Conservation (phyloP, 2,329 filamentous ascomycete species). For the Sporothrix mexicana region DNA sequence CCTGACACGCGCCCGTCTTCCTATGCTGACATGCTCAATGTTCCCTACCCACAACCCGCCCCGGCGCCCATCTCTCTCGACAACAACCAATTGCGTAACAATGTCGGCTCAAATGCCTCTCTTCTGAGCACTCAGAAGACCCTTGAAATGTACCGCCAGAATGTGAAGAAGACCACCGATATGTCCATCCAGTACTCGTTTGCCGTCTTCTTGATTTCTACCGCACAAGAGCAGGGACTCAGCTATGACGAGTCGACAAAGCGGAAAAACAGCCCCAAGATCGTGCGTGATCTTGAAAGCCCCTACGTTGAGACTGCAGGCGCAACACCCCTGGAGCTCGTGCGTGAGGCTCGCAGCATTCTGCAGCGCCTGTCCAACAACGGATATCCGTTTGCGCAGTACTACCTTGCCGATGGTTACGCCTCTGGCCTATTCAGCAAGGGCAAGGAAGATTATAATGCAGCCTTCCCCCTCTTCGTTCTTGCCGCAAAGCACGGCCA, state of each 20-base stretch:
- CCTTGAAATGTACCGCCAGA: conserved; percentile 94
- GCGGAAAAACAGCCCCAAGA: conserved; percentile 55
- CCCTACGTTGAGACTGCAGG: conserved; percentile 54
- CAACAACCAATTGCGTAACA: conserved; percentile 78
- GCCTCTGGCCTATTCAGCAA: conserved; percentile 95
- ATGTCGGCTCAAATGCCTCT: conserved; percentile 87
- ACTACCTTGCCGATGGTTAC: conserved; percentile 94
- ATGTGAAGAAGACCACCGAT: conserved; percentile 96
- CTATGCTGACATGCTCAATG: conserved; percentile 66
- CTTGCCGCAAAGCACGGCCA: conserved; percentile 96
- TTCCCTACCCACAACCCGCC: conserved; percentile 79
- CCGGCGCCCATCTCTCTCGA: conserved; percentile 72
- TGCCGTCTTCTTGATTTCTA: conserved; percentile 89
- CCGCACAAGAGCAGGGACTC: conserved; percentile 77
- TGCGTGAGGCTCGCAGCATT: conserved; percentile 88
- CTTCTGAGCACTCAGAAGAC: conserved; percentile 91
- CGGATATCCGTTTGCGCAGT: conserved; percentile 95
- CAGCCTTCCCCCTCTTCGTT: conserved; percentile 90
- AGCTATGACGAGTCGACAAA: conserved; percentile 55
- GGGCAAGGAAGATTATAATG: conserved; percentile 87
- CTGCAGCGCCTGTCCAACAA: conserved; percentile 83
- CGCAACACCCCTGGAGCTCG: conserved; percentile 68
- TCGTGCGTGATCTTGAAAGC: conserved; percentile 54
- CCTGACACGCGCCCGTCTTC: conserved; percentile 60
- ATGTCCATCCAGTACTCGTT: conserved; percentile 93